phyloP scores from a whole-genome alignment of 257 asterid species.

The Coffea eugenioides region DNA sequence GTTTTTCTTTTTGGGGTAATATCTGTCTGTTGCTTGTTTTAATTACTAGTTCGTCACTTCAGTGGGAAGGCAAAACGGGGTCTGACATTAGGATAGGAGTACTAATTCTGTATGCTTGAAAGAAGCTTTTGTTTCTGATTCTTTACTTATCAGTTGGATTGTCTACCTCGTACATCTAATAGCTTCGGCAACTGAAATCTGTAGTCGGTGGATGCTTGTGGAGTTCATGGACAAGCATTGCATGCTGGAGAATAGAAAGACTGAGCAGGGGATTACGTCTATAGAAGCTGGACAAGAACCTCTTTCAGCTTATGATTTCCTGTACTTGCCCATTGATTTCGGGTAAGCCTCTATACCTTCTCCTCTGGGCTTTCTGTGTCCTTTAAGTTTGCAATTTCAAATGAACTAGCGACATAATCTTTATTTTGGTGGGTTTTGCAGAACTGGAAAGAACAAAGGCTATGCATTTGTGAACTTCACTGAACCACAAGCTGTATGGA shows the following conservation, averaged over 20 bases:
- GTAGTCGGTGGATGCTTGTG: slow-evolving; percentile 44
- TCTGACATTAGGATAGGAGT: background rate
- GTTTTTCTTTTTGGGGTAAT: background rate
- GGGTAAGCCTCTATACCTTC: slow-evolving; percentile 19
- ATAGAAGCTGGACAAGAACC: background rate
- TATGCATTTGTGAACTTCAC: slow-evolving; percentile 76
- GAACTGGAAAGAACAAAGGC: slow-evolving; percentile 48
- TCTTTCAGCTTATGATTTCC: slow-evolving; percentile 53
- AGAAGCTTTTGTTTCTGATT: background rate
- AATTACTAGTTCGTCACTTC: background rate
- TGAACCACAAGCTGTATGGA: slow-evolving; percentile 35
- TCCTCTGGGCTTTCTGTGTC: background rate
- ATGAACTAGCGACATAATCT: background rate
- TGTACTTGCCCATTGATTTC: slow-evolving; percentile 71
- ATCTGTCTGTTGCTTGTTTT: background rate
- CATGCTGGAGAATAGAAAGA: slow-evolving; percentile 30
- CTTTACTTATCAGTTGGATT: background rate
- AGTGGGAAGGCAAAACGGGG: background rate
- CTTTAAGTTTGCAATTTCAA: background rate
- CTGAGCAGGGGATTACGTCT: background rate
- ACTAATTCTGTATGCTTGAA: too few relatives aligned
- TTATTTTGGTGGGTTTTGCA: slow-evolving; percentile 7
- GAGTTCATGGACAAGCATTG: slow-evolving; percentile 45
- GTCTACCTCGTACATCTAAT: background rate
- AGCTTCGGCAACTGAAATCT: background rate